Percentiles rank a stretch among this genome's conserved stretches.
Evolutionary conservation across 805 yeast genomes (phyloP).

Genomic region (Ogataea nakhonphanomensis): DNA sequence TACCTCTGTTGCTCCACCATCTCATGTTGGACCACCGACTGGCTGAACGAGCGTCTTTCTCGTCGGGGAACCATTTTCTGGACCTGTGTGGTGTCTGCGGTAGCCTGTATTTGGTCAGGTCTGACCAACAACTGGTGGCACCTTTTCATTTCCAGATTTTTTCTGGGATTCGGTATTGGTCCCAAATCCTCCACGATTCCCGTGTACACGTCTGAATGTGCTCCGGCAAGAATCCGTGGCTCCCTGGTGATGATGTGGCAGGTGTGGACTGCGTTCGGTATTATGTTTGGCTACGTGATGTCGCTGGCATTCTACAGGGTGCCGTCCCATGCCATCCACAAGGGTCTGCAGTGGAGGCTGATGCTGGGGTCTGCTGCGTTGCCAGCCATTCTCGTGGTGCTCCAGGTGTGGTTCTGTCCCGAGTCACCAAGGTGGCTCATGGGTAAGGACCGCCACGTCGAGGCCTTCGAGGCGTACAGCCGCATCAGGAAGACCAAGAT

Average conservation of each 20-base stretch:
- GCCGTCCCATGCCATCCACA: conserved; percentile 41
- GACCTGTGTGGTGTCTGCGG: conserved; percentile 57
- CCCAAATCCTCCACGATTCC: conserved; percentile 77
- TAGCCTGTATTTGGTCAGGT: conserved; percentile 69
- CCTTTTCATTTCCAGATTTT: conserved; percentile 61
- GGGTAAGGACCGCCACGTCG: conserved; percentile 63
- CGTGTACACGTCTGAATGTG: conserved; percentile 64
- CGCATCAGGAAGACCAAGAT: conserved; percentile 49
- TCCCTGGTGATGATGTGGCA: conserved; percentile 74
- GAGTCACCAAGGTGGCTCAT: conserved; percentile 77
- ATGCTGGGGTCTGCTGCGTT: conserved; percentile 67
- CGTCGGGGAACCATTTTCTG: conserved; percentile 66
- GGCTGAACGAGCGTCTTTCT: conserved; percentile 52
- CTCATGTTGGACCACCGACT: conserved; percentile 64
- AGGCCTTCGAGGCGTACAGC: conserved; percentile 51
- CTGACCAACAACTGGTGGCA: conserved; percentile 63
- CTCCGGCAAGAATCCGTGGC: conserved; percentile 62
- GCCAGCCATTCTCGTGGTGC: conserved; percentile 58
- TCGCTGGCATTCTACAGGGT: conserved; percentile 60
- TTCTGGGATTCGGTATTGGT: conserved; percentile 67
- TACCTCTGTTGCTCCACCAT: conserved; percentile 60
- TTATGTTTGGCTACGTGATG: conserved; percentile 67
- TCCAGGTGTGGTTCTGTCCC: conserved; percentile 65
- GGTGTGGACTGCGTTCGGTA: conserved; percentile 71
- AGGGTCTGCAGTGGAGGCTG: conserved; percentile 64